phyloP scores from a whole-genome alignment of 805 yeast genomes.

The Nematodospora valgi region DNA sequence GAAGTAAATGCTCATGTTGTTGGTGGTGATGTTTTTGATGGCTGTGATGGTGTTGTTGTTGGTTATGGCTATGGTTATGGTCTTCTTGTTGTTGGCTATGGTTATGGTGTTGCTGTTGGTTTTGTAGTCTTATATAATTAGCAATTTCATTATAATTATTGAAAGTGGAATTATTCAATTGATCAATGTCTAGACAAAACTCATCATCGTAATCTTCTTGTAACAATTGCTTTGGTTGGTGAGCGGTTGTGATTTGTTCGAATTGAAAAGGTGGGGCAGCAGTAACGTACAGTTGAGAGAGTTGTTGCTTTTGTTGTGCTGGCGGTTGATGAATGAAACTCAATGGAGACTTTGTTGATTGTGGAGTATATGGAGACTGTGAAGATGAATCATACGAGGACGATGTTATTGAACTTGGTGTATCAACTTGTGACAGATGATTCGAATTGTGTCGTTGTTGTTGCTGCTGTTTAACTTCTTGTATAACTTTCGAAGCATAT shows the following conservation, averaged over 20 bases:
- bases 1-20: conserved; percentile 3
- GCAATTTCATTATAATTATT: conserved; percentile 6
- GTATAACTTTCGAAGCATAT: conserved; percentile 9
- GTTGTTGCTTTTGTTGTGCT: conserved; percentile 6
- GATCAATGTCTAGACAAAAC: conserved; percentile 41
- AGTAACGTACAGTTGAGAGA: conserved; percentile 1
- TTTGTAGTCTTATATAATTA: conserved; percentile 6
- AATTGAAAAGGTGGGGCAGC: conserved; percentile 4
- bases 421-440: conserved; percentile 2
- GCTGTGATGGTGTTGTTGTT: conserved; percentile 1
- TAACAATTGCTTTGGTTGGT: conserved; percentile 1
- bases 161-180: conserved; percentile 21
- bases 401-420: conserved; percentile 6
- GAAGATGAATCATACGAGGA: conserved; percentile 1
- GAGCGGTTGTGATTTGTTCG: conserved; percentile 10
- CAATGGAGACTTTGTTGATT: conserved; percentile 6
- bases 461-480: conserved; percentile 7
- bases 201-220: conserved; percentile 40
- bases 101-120: conserved; percentile 4
- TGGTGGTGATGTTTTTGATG: neutral
- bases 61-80: neutral
- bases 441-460: conserved; percentile 5
- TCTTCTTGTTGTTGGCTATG: conserved; percentile 1
- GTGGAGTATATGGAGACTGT: conserved; percentile 7
- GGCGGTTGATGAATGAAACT: conserved; percentile 5